A percentile compares a stretch with the other conserved stretches of the same genome.
Evolutionary conservation across 179 eudicot species (phyloP).

Genomic region (Silene coronaria): DNA sequence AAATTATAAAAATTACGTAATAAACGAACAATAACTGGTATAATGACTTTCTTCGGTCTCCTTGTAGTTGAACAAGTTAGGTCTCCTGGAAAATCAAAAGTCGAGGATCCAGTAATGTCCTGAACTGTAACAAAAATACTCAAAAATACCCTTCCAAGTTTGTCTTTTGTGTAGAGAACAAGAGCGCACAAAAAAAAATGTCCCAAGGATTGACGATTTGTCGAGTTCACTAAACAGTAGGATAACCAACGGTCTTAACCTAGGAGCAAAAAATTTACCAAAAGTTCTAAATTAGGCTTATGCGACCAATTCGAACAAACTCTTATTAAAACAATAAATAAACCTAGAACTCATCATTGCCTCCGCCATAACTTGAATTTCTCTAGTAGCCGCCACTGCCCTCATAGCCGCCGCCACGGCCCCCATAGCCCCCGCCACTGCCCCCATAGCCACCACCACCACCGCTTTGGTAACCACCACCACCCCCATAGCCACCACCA

Average conservation of each 20-base stretch:
- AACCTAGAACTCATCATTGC: not conserved
- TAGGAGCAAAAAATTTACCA: not conserved
- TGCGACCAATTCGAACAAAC: conserved; percentile 3
- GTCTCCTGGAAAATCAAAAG: too few relatives aligned
- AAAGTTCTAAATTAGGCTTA: not conserved
- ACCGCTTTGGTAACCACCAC: not conserved
- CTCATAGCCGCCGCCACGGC: not conserved
- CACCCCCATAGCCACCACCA: not conserved
- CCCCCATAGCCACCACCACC: not conserved
- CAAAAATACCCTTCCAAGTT: too few relatives aligned
- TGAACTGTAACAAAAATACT: too few relatives aligned
- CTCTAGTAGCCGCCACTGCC: not conserved
- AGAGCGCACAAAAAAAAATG: too few relatives aligned
- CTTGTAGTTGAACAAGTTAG: too few relatives aligned
- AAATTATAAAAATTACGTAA: too few relatives aligned
- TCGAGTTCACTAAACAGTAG: not conserved
- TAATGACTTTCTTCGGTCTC: too few relatives aligned
- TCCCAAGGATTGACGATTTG: too few relatives aligned
- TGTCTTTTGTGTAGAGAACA: too few relatives aligned
- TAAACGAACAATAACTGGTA: too few relatives aligned
- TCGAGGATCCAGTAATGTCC: too few relatives aligned
- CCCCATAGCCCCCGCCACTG: not conserved
- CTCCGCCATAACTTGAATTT: not conserved
- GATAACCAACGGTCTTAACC: not conserved
- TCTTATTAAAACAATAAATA: too few relatives aligned